Evolutionary conservation across 2,329 filamentous ascomycete species (phyloP), one percentile per base, ranked within the genome.

Genomic region (Lachnellula cervina): DNA sequence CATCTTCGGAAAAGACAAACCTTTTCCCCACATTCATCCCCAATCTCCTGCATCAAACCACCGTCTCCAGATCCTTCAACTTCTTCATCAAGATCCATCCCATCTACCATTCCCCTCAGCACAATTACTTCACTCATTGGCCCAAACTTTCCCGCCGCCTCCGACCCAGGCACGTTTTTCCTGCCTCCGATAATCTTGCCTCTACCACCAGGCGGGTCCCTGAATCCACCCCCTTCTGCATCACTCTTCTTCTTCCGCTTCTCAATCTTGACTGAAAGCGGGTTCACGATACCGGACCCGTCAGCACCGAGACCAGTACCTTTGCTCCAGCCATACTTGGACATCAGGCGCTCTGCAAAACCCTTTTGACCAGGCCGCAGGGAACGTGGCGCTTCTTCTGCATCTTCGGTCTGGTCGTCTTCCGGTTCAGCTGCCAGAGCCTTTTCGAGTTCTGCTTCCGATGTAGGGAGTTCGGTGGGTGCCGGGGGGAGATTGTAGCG

Each of bases 271-370:
- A 93, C 88, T 47, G 84, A 84, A 4, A 99, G 76, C 4, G 92
- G 89, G 21, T 91, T 89, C 52, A 90, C 80, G 65, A 99, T 97
- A 58, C 94, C 94, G 23, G 85, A 84, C 34, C 84, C 84, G 59
- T 86, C 82, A 16, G 90, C 91, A 62, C 94, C 94, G 4, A 99
- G 82, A 19, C 94, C 94, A 59, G 87, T 81, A 23, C 94, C 94
- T 67, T 92, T 87, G 37, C 85, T 87, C 89, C 92, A 97, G 54
- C 94, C 94, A 73, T 96, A 94, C 70, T 97, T 97, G 59, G 84
- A 82, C 84, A 99, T 90, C 54, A 97, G 81, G 35, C 91, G 87
- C 62, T 91, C 83, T 0, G 90, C 94, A 71, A 96, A 96, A 51
- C 87, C 89, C 61, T 85, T 82, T 71, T 96, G 89, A 16, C 90